Percentiles rank a stretch among this genome's conserved stretches.
Conservation (phyloP, 1,284 basidiomycete genomes). For the Trametes sp. region DNA sequence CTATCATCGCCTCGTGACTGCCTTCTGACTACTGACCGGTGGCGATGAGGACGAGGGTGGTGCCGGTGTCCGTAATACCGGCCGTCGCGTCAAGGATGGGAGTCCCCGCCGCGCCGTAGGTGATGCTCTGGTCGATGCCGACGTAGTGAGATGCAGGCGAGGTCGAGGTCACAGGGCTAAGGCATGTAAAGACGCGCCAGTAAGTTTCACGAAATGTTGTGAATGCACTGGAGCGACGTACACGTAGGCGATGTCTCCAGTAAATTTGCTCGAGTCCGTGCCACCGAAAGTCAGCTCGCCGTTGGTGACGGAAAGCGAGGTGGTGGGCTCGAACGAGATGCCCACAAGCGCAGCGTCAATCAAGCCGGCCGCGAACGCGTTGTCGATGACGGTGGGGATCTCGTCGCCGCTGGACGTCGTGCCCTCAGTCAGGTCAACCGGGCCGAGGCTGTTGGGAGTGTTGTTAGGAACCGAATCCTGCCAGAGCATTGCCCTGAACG, state of each 20-base stretch:
- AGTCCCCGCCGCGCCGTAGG: conserved; percentile 44
- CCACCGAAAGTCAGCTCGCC: conserved; percentile 53
- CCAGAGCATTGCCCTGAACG: conserved; percentile 7
- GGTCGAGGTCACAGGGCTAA: conserved; percentile 55
- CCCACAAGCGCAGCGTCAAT: conserved; percentile 47
- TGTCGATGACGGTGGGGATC: conserved; percentile 52
- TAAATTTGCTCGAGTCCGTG: conserved; percentile 55
- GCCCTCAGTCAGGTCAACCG: conserved; percentile 51
- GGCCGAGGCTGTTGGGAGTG: conserved; percentile 49
- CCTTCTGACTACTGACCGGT: conserved; percentile 33
- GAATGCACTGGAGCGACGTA: conserved; percentile 39
- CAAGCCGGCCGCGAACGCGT: conserved; percentile 47
- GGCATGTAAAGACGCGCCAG: too few relatives aligned
- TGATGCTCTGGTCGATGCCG: conserved; percentile 60
- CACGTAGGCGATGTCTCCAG: conserved; percentile 54
- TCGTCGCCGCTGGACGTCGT: conserved; percentile 38
- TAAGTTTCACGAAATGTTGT: background rate
- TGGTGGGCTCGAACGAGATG: conserved; percentile 59
- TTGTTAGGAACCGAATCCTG: background rate
- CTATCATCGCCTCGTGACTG: background rate
- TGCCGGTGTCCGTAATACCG: conserved; percentile 40
- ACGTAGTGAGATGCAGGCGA: conserved; percentile 54
- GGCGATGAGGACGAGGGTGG: conserved; percentile 47
- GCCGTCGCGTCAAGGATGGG: conserved; percentile 34
- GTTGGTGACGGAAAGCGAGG: conserved; percentile 36